Percentiles rank a stretch among this genome's conserved stretches.
phyloP scores from a whole-genome alignment of 192 early-diverging fungal genomes.

The Linnemannia hyalina region DNA sequence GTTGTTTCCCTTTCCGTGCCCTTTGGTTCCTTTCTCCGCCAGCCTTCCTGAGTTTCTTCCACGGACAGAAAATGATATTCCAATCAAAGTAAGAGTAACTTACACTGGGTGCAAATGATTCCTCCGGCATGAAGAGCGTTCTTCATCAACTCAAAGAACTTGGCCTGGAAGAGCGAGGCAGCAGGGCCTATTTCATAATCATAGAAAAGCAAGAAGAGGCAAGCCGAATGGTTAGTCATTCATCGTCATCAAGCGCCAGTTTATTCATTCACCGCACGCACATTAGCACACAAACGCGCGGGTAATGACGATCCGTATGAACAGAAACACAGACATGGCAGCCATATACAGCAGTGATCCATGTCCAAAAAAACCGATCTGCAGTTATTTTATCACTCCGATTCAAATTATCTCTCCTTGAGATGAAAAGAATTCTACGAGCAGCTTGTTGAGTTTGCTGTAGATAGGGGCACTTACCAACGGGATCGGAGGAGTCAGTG shows the following conservation, averaged over 20 bases:
- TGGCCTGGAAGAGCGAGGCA: conserved; percentile 91
- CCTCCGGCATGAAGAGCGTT: conserved; percentile 90
- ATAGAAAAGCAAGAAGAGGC: not conserved
- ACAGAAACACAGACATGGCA: not conserved
- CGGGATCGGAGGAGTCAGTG: conserved; percentile 98
- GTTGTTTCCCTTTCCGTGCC: not conserved
- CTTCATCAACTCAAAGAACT: conserved; percentile 95
- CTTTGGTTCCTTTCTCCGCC: not conserved
- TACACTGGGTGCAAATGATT: conserved; percentile 96
- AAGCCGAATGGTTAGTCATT: not conserved
- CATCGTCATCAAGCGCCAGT: not conserved
- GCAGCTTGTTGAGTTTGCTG: too few species aligned
- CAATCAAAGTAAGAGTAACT: not conserved
- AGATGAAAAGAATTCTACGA: not conserved
- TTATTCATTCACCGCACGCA: not conserved
- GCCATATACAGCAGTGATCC: conserved; percentile 1
- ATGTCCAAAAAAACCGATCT: not conserved
- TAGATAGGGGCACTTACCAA: conserved; percentile 59
- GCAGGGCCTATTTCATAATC: conserved; percentile 79
- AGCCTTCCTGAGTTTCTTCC: not conserved
- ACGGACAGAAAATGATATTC: not conserved
- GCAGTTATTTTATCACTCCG: not conserved
- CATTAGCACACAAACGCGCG: not conserved
- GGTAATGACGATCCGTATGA: conserved; percentile 8
- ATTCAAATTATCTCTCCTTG: not conserved